Percentiles rank a stretch among this genome's conserved stretches.
phyloP scores from a whole-genome alignment of 2,329 filamentous ascomycete genomes.

The Ophiostoma quercus region DNA sequence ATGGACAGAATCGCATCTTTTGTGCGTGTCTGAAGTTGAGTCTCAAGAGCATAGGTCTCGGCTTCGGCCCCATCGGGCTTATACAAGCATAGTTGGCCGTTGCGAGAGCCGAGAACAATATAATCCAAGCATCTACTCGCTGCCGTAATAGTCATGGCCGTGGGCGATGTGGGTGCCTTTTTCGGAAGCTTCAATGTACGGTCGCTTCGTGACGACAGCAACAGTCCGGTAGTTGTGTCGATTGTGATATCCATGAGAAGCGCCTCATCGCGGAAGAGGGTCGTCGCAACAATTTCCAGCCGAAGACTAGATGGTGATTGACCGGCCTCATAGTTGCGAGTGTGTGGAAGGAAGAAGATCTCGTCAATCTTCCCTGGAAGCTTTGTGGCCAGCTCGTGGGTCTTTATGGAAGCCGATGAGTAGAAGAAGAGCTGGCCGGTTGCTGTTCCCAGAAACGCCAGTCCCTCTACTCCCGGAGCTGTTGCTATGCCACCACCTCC shows the following conservation, averaged over 20 bases:
- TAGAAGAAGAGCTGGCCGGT: constrained; percentile 47
- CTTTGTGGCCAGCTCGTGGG: constrained; percentile 32
- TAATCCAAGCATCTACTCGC: constrained; percentile 27
- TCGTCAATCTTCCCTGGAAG: constrained; percentile 48
- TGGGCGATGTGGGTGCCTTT: constrained; percentile 15
- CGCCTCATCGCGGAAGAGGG: constrained; percentile 44
- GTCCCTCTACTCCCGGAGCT: constrained; percentile 31
- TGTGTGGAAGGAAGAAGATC: constrained; percentile 40
- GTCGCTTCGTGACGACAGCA: not conserved
- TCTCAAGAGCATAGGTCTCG: constrained; percentile 26
- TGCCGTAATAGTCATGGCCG: constrained; percentile 22
- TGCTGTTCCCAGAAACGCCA: constrained; percentile 46
- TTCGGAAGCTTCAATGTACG: constrained; percentile 13
- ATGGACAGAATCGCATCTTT: constrained; percentile 62
- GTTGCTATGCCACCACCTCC: constrained; percentile 19
- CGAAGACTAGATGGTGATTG: not conserved
- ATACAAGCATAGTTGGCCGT: constrained; percentile 45
- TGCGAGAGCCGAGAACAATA: constrained; percentile 52
- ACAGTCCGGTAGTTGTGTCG: not conserved
- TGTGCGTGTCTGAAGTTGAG: constrained; percentile 28
- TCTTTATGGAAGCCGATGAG: constrained; percentile 28
- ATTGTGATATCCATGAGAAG: constrained; percentile 17
- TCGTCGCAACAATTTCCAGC: constrained; percentile 39
- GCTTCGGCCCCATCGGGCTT: not conserved
- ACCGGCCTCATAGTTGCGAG: constrained; percentile 8